phyloP scores from a whole-genome alignment of 441 rosid genomes.

The Biscutella laevigata region DNA sequence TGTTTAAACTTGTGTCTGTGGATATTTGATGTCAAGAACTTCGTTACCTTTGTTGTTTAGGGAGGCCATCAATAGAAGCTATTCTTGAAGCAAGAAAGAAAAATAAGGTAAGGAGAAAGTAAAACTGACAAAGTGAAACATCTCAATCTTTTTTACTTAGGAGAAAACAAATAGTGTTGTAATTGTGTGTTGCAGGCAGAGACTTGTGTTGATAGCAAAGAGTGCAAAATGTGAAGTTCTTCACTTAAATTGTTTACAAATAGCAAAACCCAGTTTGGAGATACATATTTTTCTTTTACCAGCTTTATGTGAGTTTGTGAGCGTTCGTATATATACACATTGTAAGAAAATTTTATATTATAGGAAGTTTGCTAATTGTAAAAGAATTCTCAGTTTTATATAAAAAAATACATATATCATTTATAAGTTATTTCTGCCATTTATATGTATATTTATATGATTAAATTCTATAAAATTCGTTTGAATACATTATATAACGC shows the following conservation, averaged over 20 bases:
- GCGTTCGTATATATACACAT: neutral
- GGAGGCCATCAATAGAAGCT: slow-evolving; percentile 62
- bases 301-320: neutral
- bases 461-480: too few species aligned
- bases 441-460: too few species aligned
- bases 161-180: neutral
- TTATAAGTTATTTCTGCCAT: too few species aligned
- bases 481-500: neutral
- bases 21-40: neutral
- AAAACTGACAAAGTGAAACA: neutral
- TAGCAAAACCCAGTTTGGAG: slow-evolving; percentile 1
- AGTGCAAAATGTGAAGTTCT: slow-evolving; percentile 43
- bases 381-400: too few species aligned
- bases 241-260: neutral
- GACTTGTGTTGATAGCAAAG: slow-evolving; percentile 38
- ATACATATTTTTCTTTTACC: neutral
- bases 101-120: slow-evolving; percentile 45
- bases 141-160: neutral
- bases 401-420: too few species aligned
- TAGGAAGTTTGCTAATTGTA: too few species aligned
- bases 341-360: too few species aligned
- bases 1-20: neutral
- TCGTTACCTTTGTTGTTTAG: slow-evolving; percentile 30
- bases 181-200: slow-evolving; percentile 39
- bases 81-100: slow-evolving; percentile 62